Percentiles rank a stretch among this genome's conserved stretches.
Evolutionary conservation across 306 rosid species (phyloP).

Genomic region (Lithocarpus polystachyus): DNA sequence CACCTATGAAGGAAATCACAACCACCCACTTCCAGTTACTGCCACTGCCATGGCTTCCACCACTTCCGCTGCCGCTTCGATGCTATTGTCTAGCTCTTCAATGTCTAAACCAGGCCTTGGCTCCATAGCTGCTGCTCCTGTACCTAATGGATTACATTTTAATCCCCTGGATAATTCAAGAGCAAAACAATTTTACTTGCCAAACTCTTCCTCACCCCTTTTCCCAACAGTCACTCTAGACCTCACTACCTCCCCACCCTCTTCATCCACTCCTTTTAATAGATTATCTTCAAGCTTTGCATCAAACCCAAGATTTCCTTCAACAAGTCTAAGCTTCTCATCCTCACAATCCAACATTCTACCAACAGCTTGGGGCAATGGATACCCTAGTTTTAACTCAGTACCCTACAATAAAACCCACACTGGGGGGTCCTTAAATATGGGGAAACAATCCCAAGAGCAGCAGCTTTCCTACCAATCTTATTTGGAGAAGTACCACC

Average conservation of each 20-base stretch:
- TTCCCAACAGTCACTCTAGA: slow-evolving; percentile 61
- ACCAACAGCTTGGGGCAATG: slow-evolving; percentile 27
- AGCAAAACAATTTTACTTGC: slow-evolving; percentile 29
- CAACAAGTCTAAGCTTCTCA: slow-evolving; percentile 22
- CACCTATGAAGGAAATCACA: slow-evolving; percentile 53
- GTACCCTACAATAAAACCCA: slow-evolving; percentile 9
- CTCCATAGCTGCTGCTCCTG: slow-evolving; percentile 10
- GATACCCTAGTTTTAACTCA: slow-evolving; percentile 3
- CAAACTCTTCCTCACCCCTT: slow-evolving; percentile 34
- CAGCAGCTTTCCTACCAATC: slow-evolving; percentile 36
- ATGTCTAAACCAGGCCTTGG: slow-evolving; percentile 38
- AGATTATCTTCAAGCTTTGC: slow-evolving; percentile 14
- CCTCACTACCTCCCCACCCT: slow-evolving; percentile 34
- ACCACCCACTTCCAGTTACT: slow-evolving; percentile 38
- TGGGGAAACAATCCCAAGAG: slow-evolving; percentile 32
- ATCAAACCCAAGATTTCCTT: slow-evolving; percentile 8
- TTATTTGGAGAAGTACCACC: slow-evolving; percentile 22
- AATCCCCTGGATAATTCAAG: slow-evolving; percentile 31
- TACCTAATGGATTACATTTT: slow-evolving; percentile 28
- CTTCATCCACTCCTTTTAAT: slow-evolving; percentile 19
- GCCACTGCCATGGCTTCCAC: slow-evolving; percentile 48
- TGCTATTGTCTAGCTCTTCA: slow-evolving; percentile 54
- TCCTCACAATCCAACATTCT: slow-evolving; percentile 15
- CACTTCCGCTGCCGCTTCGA: slow-evolving; percentile 36
- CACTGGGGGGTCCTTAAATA: slow-evolving; percentile 12